Evolutionary conservation across 805 yeast genomes (phyloP), one percentile per base, ranked within the genome.

Genomic region (Yamadazyma akitaensis): DNA sequence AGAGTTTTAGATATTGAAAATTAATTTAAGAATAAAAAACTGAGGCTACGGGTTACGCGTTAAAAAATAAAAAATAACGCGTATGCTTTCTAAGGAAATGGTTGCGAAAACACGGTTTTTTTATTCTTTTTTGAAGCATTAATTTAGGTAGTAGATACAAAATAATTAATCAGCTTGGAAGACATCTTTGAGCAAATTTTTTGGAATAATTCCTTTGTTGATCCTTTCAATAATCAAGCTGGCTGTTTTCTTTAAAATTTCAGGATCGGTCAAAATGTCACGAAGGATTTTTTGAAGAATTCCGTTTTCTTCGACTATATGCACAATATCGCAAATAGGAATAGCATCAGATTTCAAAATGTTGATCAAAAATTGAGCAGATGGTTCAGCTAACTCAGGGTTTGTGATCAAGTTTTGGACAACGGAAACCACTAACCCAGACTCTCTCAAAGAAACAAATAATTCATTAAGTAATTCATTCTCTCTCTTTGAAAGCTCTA

Each of bases 351-450:
- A 60, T 37, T 53, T 51, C 40, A 61, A 46, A 40, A 62, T 54
- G 16, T 48, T 50, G 16, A 49, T 44, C 47, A 61, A 51, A 39
- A 61, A 60, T 43, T 59, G 58, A 13, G 67, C 64, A 25, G 57
- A 49, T 11, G 67, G 67, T n/a, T 46, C 53, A 26, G 64, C 56
- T 40, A 62, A 54, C 18, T 58, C 59, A 8, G 65, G 65, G 14
- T 55, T 54, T 28, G 64, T 61, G 36, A 62, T 46, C 34, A 62
- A 52, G 49, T 57, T 54, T 43, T 58, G 58, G 33, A 55, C 50
- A 11, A 62, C 56, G 12, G 64, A 53, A 28, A 49, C 50, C 14
- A 56, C 61, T 34, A 62, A 51, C 5, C 65, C 67, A 8, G 65
- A 61, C 33, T 60, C 63, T 33, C 37, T 41, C 30, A 41, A 49